Evolutionary conservation across 2,329 filamentous ascomycete genomes (phyloP), one percentile per base, ranked within the genome.

Genomic region (Meredithiella fracta): DNA sequence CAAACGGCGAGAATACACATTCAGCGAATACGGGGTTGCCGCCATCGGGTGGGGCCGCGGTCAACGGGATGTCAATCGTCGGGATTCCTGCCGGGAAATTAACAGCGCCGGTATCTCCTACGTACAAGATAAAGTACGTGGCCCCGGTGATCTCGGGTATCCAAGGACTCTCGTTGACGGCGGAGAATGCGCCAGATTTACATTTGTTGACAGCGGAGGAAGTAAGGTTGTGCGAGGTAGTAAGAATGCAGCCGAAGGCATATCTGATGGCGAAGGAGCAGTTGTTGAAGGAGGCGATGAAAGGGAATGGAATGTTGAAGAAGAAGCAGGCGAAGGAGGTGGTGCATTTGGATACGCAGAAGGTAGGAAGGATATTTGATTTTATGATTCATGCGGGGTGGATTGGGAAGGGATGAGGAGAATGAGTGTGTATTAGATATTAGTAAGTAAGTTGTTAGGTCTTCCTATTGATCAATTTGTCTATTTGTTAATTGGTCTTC

Each of bases 221-320:
- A 67, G 73, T 80, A 3, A 87, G 94, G 64, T 72, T 98, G 0
- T 98, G 92, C 70, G 86, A 86, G 62, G 77, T 85, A 42, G 77
- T 94, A 14, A 80, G 89, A 44, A 71, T 98, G 54, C 85, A 92
- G 67, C 92, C 92, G 0, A 98, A 98, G 71, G 87, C 92, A 1
- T 98, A 96, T 67, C 70, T 96, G 3, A 88, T 88, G 65, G 88
- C 97, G 68, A 98, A 98, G 69, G 89, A 96, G 67, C 82, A 86
- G 59, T 74, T 97, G n/a, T 69, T 97, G 54, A 86, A 87, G 63
- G 91, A 97, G 66, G 87, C 91, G 0, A 79, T 95, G 66, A 92
- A 91, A 69, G 82, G 83, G 58, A 91, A 92, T 58, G 92, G 92
- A 1, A 79, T 76, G 11, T 70, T 98, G 6, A 97, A 95, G 74